phyloP scores from a whole-genome alignment of 2,329 filamentous ascomycete genomes.

The Alternaria triticina region DNA sequence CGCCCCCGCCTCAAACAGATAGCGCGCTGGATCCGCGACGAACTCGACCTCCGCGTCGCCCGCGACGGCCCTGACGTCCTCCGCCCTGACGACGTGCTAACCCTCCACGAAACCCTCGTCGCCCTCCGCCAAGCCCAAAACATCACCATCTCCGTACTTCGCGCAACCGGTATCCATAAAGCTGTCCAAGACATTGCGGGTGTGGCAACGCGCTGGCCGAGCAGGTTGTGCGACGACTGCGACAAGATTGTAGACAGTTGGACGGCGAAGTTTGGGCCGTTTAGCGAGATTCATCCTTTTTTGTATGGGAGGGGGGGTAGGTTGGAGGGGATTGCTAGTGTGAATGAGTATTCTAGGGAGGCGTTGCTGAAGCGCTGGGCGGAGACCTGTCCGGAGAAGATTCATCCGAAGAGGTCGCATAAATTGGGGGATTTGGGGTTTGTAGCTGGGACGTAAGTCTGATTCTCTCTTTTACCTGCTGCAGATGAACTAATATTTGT shows the following conservation, averaged over 20 bases:
- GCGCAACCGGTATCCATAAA: constrained; percentile 55
- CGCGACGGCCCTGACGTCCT: constrained; percentile 53
- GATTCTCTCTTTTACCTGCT: too few species aligned
- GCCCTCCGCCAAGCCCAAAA: constrained; percentile 24
- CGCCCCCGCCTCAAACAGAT: constrained; percentile 43
- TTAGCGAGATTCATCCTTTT: constrained; percentile 48
- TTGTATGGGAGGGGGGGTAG: constrained; percentile 54
- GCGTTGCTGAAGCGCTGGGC: constrained; percentile 44
- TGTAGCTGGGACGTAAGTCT: constrained; percentile 55
- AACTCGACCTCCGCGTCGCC: constrained; percentile 54
- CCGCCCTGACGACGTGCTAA: constrained; percentile 52
- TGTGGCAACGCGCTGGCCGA: constrained; percentile 56
- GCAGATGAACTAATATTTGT: constrained; percentile 10
- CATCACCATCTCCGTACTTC: constrained; percentile 45
- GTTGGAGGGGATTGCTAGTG: constrained; percentile 50
- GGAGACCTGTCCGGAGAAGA: constrained; percentile 37
- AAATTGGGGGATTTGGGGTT: constrained; percentile 53
- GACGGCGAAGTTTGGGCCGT: constrained; percentile 47
- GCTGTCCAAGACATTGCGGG: constrained; percentile 53
- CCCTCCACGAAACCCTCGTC: constrained; percentile 52
- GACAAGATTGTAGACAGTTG: constrained; percentile 51
- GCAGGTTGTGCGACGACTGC: constrained; percentile 52
- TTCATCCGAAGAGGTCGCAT: constrained; percentile 40
- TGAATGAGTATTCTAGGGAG: constrained; percentile 48
- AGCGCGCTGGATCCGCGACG: constrained; percentile 56